A percentile compares a stretch with the other conserved stretches of the same genome.
Conservation (phyloP, 2,329 filamentous ascomycete genomes). For the Orbilia brochopaga region DNA sequence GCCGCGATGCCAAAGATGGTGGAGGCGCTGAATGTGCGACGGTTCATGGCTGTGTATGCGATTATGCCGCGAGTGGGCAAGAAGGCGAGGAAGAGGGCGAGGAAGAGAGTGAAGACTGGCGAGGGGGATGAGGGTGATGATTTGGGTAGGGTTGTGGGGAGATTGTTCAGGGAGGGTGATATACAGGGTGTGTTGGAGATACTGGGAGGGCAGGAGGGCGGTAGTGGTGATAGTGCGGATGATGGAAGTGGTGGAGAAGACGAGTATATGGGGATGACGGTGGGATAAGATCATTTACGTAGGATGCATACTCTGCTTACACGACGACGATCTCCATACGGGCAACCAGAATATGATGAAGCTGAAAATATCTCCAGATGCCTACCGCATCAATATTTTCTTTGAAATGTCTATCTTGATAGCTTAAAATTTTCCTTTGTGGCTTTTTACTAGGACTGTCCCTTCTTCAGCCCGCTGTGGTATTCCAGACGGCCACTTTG, state of each 20-base stretch:
- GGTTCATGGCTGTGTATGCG: constrained; percentile 32
- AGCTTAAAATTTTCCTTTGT: no score
- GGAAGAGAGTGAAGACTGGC: constrained; percentile 16
- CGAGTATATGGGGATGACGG: constrained; percentile 28
- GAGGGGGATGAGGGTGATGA: constrained; percentile 7
- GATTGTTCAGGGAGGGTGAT: constrained; percentile 11
- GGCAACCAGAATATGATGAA: no score
- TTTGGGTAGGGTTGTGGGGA: constrained; percentile 4
- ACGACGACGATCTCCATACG: no score
- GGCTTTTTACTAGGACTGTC: no score
- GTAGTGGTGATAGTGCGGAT: background rate
- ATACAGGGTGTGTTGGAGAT: constrained; percentile 2
- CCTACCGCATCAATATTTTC: no score
- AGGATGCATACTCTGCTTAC: background rate
- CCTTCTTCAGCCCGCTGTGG: no score
- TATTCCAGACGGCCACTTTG: no score
- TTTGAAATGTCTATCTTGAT: no score
- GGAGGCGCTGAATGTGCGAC: background rate
- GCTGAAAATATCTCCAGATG: no score
- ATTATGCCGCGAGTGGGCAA: constrained; percentile 12
- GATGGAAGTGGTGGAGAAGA: background rate
- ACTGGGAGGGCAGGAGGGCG: constrained; percentile 1
- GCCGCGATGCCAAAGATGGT: background rate
- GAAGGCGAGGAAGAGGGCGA: constrained; percentile 16
- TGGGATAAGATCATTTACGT: constrained; percentile 9